Base-by-base conservation (phyloP, 306 rosid genomes). In the Purshia tridentata region DNA sequence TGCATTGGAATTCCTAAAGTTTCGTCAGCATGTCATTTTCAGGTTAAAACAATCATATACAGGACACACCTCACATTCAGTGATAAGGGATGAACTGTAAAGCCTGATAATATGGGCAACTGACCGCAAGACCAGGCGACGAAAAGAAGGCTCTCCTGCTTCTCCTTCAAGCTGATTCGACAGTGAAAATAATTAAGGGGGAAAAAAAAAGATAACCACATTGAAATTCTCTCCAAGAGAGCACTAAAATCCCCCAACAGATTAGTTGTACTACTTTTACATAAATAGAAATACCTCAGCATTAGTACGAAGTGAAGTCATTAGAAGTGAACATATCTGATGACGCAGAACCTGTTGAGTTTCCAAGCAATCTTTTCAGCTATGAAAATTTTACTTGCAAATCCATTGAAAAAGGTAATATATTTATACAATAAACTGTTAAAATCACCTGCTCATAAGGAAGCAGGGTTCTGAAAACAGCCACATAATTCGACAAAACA, bases 71-170 rank as follows among this genome's bases (percentile, higher is more conserved):
- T 93, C 98, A 81, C 94, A 89, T 82, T 93, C 98, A 48, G 98
- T 91, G 79, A 89, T 65, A 58, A 93, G 97, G 75, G 98, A 91
- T 78, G 98, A 81, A 85, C 98, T 91, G 81, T 93, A 91, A 71
- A 86, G 97, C 88, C 97, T 84, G 89, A 93, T 88, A 73, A 93
- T 93, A 86, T 93, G 98, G 81, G 97, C 97, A 85, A 93, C 97
- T 15, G 97, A 93, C 78, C 98, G 96, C 94, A 93, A 80, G 76
- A 93, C 97, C 88, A 93, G 77, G 20, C 98, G 98, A 47, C 97
- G 88, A 80, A 89, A 93, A 67, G 84, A 82, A 81, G 97, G 98
- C 84, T 93, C 98, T 64, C 97, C 96, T 65, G 91, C 86, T 85
- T 93, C 98, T 78, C 97, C 98, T 81, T 93, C 98, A 77, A 88